Evolutionary conservation across 129 eudicot species (phyloP), one percentile per base, ranked within the genome.

Genomic region (Lactuca saligna): DNA sequence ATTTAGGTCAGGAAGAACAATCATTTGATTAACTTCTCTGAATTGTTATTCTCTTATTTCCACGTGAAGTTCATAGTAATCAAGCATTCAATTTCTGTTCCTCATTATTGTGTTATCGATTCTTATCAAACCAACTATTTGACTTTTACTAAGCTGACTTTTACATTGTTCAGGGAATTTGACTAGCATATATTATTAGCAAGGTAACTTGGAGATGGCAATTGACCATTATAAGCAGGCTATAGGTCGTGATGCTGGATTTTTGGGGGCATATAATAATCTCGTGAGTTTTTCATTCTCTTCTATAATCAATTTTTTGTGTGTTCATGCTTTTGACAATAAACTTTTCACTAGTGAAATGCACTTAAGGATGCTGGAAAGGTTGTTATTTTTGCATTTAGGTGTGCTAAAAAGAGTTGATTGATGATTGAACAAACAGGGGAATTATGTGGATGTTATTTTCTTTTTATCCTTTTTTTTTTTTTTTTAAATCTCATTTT

Each of bases 221-320:
- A 88, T 92, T 68, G 65, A 79, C 32, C 79, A 92, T 64, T 92
- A 92, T 73, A 89, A 85, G 76, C 79, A 85, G 66, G 98, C 98
- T 65, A 86, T 91, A 61, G 50, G 86, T 57, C 81, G 84, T 69
- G 98, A 92, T 84, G 58, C 86, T 63, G 96, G 86, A 62, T 92
- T 84, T 82, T 84, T 92, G 82, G 98, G 88, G 72, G 98, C 96
- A 13, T 92, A 92, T 65, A 92, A 92, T 75, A 91, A 88, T 75
- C 70, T 91, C 91, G 97, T 88, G 50, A 25, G 83, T 29, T 20
- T 20, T 20, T 20, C 20, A 20, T 49, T 34, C 16, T 60, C 29
- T 53, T 11, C 29, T 17, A 20, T 29, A 48, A 25, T 20, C 14
- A 8, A 56, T 54, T 38, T 4, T 63, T 17, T 61, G 4, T 54